Conservation (phyloP, 495 filamentous ascomycete species). For the Astrothelium subdiscretum region DNA sequence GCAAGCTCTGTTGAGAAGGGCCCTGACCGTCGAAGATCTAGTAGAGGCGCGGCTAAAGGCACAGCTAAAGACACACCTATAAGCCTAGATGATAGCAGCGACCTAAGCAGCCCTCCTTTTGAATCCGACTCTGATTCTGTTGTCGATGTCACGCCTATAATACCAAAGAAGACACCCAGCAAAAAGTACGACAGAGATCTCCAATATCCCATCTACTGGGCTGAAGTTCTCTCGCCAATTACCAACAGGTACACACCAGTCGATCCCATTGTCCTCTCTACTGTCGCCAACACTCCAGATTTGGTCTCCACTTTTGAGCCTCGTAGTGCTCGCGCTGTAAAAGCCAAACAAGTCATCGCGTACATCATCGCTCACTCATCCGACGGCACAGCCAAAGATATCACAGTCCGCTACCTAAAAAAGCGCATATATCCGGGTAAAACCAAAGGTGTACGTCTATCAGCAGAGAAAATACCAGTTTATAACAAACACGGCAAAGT, state of each 20-base stretch:
- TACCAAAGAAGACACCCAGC: conserved; percentile 26
- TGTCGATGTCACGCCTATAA: conserved; percentile 32
- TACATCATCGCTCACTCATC: conserved; percentile 81
- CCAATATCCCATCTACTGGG: conserved; percentile 84
- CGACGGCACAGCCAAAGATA: conserved; percentile 87
- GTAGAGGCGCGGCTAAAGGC: conserved; percentile 7
- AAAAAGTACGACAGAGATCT: conserved; percentile 57
- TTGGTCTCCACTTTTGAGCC: conserved; percentile 69
- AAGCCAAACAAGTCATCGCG: conserved; percentile 77
- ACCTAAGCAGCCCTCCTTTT: conserved; percentile 10
- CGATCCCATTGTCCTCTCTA: conserved; percentile 57
- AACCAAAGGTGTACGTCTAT: conserved; percentile 75
- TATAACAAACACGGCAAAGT: conserved; percentile 63
- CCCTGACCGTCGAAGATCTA: conserved; percentile 6
- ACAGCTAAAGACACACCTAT: conserved; percentile 21
- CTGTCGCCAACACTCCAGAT: conserved; percentile 56
- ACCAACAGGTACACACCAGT: conserved; percentile 68
- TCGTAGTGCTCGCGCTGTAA: conserved; percentile 67
- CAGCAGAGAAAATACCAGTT: conserved; percentile 64
- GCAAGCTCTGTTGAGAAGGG: neutral
- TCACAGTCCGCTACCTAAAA: conserved; percentile 85
- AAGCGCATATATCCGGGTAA: conserved; percentile 75
- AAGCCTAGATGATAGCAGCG: conserved; percentile 26
- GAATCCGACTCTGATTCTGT: conserved; percentile 28
- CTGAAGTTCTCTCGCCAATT: conserved; percentile 70